Base-by-base conservation (phyloP, 2,329 filamentous ascomycete species). In the Colletotrichum orchidophilum region DNA sequence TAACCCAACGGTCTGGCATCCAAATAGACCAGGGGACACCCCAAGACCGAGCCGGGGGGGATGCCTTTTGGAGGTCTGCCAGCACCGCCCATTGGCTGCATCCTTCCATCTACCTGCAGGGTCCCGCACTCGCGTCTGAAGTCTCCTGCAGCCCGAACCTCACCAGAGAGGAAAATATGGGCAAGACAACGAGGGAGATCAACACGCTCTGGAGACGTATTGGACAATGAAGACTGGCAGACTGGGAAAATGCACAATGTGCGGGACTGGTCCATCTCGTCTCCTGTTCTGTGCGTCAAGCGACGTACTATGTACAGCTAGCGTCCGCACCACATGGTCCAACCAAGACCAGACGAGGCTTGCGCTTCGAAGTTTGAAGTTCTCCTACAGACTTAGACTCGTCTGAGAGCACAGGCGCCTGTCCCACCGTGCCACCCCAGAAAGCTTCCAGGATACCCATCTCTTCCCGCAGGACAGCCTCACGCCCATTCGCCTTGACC, bases 51-150 rank as follows among this genome's bases (percentile, higher is more conserved):
- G 35, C 64, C 53, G 58, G 65, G 58, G 64, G 21, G 64, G 61
- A 49, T 31, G 57, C 46, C 63, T 42, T 59, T 63, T 46, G 63
- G 64, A 67, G 49, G 57, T 60, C 27, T 63, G 46, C 68, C 46
- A 67, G 31, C 46, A 58, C 21, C 53, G 12, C 39, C 35, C 42
- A 71, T 71, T 71, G 69, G 69, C 18, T 39, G 53, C 6, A 29
- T 60, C 33, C 52, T 63, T 21, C 67, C n/a, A 24, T 69, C 33
- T 58, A 26, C 64, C 69, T 71, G 69, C 69, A 71, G 69, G 69
- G 69, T 63, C 69, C 69, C 69, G 64, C 69, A 50, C 58, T 68
- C 58, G 69, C 69, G 68, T 68, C 69, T 71, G 69, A 63, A 27
- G 64, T 63, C 58, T 71, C 69, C 68, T 69, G 58, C 59, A 63